These are phyloP conservation scores for Russula ochroleuca DNA, from an alignment of 768 basidiomycete species.

Conservation along the genomic window DNA sequence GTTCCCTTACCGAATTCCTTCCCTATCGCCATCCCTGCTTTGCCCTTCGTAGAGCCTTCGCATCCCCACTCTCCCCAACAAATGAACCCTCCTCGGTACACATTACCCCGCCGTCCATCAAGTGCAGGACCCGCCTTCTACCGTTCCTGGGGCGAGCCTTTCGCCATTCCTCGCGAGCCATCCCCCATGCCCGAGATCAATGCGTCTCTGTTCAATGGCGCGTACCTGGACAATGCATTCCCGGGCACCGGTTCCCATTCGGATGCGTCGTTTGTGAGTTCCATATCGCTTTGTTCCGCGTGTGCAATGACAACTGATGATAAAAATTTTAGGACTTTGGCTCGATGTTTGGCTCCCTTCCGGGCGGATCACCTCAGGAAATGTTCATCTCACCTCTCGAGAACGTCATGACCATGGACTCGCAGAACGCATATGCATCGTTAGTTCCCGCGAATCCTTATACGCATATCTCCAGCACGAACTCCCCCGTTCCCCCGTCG, in stretches of 20 bases:
- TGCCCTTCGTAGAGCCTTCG: slow-evolving; percentile 23
- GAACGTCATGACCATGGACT: slow-evolving; percentile 1
- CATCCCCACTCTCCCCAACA: slow-evolving; percentile 18
- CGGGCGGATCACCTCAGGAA: slow-evolving; percentile 10
- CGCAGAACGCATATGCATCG: neutral
- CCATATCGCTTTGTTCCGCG: neutral
- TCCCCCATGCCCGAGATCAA: slow-evolving; percentile 27
- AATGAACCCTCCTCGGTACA: slow-evolving; percentile 19
- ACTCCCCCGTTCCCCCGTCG: slow-evolving; percentile 23
- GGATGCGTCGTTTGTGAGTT: slow-evolving; percentile 26
- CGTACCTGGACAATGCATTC: slow-evolving; percentile 23
- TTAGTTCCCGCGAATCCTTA: neutral
- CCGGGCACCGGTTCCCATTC: slow-evolving; percentile 6
- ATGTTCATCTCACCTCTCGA: slow-evolving; percentile 27
- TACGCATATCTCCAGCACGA: neutral
- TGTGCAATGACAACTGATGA: neutral
- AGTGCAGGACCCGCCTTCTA: slow-evolving; percentile 21
- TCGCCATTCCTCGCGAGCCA: slow-evolving; percentile 19
- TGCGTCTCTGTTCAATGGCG: slow-evolving; percentile 18
- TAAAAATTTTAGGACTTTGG: slow-evolving; percentile 20
- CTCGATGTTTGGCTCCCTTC: slow-evolving; percentile 24
- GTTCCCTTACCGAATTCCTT: slow-evolving; percentile 26
- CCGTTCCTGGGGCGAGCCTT: slow-evolving; percentile 25
- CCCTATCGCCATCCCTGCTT: slow-evolving; percentile 24
- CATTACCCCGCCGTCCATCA: slow-evolving; percentile 27